phyloP scores from a whole-genome alignment of 495 filamentous ascomycete species.

The Penicillium cinerascens region DNA sequence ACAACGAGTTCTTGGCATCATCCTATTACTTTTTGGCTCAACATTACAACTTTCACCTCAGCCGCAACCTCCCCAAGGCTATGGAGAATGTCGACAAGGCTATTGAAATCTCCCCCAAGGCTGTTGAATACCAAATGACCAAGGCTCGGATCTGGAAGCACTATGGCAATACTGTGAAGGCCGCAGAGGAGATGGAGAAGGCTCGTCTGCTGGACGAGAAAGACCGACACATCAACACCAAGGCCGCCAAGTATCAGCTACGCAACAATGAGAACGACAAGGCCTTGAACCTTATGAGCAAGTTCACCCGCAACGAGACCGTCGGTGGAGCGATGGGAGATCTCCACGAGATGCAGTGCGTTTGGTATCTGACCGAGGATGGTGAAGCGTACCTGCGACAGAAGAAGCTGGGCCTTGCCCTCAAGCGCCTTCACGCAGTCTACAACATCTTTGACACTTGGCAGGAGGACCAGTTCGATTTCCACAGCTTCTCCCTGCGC shows the following conservation, averaged over 20 bases:
- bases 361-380: conserved; percentile 96
- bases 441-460: conserved; percentile 93
- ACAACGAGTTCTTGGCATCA: conserved; percentile 62
- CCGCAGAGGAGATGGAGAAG: conserved; percentile 82
- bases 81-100: conserved; percentile 77
- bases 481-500: conserved; percentile 92
- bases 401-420: conserved; percentile 74
- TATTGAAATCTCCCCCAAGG: conserved; percentile 68
- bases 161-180: conserved; percentile 72
- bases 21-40: conserved; percentile 91
- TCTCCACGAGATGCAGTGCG: conserved; percentile 96
- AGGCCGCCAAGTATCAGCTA: conserved; percentile 94
- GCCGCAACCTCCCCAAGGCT: conserved; percentile 77
- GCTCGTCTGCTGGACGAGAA: conserved; percentile 78
- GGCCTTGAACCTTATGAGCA: conserved; percentile 81
- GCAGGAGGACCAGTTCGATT: conserved; percentile 98
- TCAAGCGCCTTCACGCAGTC: conserved; percentile 85
- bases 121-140: conserved; percentile 91
- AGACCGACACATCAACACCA: conserved; percentile 97
- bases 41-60: conserved; percentile 91
- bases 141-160: conserved; percentile 96
- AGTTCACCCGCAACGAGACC: conserved; percentile 91
- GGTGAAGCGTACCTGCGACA: conserved; percentile 85
- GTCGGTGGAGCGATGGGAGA: conserved; percentile 84
- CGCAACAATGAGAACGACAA: conserved; percentile 87